phyloP scores from a whole-genome alignment of 768 basidiomycete genomes.

The Exsudoporus frostii region DNA sequence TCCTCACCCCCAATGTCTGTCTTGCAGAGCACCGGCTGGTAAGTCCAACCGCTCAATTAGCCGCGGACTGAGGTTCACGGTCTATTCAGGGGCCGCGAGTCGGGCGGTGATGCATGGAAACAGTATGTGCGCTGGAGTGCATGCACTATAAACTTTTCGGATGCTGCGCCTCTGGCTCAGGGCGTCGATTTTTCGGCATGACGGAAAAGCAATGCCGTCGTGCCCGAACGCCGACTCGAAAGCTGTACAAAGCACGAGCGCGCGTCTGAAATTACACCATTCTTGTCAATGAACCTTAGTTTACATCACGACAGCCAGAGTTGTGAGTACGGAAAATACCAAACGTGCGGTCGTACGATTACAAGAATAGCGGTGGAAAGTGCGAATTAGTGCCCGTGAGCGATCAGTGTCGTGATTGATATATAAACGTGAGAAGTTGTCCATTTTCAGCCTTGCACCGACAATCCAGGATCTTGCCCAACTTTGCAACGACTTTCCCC shows the following conservation, averaged over 20 bases:
- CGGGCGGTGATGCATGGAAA: slow-evolving; percentile 98
- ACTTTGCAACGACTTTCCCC: slow-evolving; percentile 21
- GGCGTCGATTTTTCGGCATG: slow-evolving; percentile 78
- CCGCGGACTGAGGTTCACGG: slow-evolving; percentile 20
- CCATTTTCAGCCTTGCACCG: slow-evolving; percentile 25
- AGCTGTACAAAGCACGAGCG: slow-evolving; percentile 6
- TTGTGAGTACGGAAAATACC: slow-evolving; percentile 10
- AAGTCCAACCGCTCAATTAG: slow-evolving; percentile 27
- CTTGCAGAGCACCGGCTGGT: slow-evolving; percentile 78
- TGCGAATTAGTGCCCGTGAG: slow-evolving; percentile 18
- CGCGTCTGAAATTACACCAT: slow-evolving; percentile 8
- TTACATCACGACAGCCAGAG: slow-evolving; percentile 25
- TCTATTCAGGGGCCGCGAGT: slow-evolving; percentile 80
- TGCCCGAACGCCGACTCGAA: background rate
- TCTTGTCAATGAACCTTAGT: slow-evolving; percentile 15
- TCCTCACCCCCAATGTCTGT: slow-evolving; percentile 15
- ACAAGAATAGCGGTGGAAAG: slow-evolving; percentile 22
- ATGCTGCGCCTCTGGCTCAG: slow-evolving; percentile 87
- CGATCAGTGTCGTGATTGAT: slow-evolving; percentile 35
- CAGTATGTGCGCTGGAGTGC: slow-evolving; percentile 92
- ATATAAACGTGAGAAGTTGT: slow-evolving; percentile 34
- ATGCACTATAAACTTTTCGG: slow-evolving; percentile 91
- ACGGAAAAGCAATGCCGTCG: slow-evolving; percentile 8
- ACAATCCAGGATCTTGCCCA: slow-evolving; percentile 31
- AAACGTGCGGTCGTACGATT: slow-evolving; percentile 13